Percentiles rank a stretch among this genome's conserved stretches.
phyloP scores from a whole-genome alignment of 768 basidiomycete species.

The Pseudohyphozyma bogoriensis region DNA sequence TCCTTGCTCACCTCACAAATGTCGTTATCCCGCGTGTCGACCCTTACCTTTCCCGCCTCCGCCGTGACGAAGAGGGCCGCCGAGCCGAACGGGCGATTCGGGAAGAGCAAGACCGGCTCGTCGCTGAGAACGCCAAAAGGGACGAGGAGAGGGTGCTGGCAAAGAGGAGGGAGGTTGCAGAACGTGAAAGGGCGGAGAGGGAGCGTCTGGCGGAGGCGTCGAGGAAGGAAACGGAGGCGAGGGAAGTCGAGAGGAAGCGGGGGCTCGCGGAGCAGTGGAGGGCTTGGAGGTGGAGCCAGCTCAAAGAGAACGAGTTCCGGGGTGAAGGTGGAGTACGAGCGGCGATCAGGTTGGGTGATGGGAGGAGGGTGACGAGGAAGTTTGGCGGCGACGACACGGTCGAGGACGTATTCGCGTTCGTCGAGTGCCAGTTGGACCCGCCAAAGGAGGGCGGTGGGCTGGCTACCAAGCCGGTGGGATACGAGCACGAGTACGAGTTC shows the following conservation, averaged over 20 bases:
- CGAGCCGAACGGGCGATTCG: conserved; percentile 53
- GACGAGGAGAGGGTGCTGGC: conserved; percentile 62
- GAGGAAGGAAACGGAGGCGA: conserved; percentile 23
- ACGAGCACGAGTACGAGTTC: conserved; percentile 57
- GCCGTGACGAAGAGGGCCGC: conserved; percentile 39
- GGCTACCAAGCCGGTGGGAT: conserved; percentile 34
- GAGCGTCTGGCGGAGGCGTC: conserved; percentile 27
- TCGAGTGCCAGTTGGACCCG: conserved; percentile 47
- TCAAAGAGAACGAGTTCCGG: conserved; percentile 38
- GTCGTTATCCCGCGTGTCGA: conserved; percentile 70
- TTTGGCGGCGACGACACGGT: conserved; percentile 49
- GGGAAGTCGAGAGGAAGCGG: conserved; percentile 38
- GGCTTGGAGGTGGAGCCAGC: conserved; percentile 49
- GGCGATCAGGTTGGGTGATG: conserved; percentile 50
- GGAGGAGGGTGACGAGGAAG: conserved; percentile 48
- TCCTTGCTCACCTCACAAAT: conserved; percentile 57
- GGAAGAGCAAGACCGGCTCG: conserved; percentile 60
- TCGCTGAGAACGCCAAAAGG: conserved; percentile 55
- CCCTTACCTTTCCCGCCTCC: conserved; percentile 61
- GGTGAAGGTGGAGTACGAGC: conserved; percentile 45
- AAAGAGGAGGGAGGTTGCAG: conserved; percentile 46
- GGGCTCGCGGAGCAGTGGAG: conserved; percentile 45
- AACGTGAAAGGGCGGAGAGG: conserved; percentile 34
- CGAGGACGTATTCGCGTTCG: conserved; percentile 60
- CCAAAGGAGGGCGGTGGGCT: conserved; percentile 32